Base-by-base conservation (phyloP, 176 grass and related monocot species). In the Musa schizocarpa region DNA sequence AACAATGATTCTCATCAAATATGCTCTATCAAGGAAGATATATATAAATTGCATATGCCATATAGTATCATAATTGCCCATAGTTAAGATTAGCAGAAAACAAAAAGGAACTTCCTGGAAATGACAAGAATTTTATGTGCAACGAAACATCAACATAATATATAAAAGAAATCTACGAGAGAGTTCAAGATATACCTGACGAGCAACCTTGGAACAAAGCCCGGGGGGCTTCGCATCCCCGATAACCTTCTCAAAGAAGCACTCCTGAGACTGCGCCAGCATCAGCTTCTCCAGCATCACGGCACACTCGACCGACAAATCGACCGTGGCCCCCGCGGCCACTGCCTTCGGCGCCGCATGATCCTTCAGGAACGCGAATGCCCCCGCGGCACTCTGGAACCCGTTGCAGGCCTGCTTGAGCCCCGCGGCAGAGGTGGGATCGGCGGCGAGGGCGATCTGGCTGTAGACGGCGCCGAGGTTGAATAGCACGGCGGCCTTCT, bases 231-330 rank as follows among this genome's bases (percentile, higher is more conserved):
- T 92, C 3, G 79, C 79, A 5, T 81, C 87, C 1, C 80, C 76
- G 11, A 96, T 53, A 27, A 85, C 93, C 21, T 88, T 86, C 83
- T 96, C 87, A 71, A 96, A 92, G 80, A 87, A 92, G 79, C 89
- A 96, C 74, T 92, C 87, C 81, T 96, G 89, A 50, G 89, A 89
- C 81, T 96, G 89, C 34, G 93, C 89, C 27, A 96, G 89, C 93
- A 96, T 96, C 50, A 96, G 79, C 69, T 58, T 73, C 76, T 90
- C 89, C 82, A 96, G 76, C 90, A 92, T 85, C 64, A 58, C 75
- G 1, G 81, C 26, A 24, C 87, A 75, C 83, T 90, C 82, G 0
- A 75, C 63, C n/a, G 79, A 80, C 79, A 97, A 70, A 88, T 97
- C 90, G 52, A 97, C 67, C 10, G 82, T 90, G 16, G 54, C 57